Evolutionary conservation across 2,329 filamentous ascomycete species (phyloP).

Genomic region (Penicillium sp.): DNA sequence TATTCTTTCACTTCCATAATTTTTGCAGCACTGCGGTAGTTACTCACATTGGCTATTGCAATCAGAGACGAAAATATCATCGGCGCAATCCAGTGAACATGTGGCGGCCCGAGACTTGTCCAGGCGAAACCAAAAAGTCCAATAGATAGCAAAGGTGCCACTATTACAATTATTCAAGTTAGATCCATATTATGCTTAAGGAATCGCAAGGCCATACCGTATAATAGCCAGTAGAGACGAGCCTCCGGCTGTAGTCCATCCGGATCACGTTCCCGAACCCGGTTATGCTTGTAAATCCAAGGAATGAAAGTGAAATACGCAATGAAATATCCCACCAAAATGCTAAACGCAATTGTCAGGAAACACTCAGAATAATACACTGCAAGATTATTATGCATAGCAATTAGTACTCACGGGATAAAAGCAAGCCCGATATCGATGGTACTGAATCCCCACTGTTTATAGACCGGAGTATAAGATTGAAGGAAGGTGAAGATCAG

Average conservation of each 20-base stretch:
- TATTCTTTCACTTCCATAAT: background rate
- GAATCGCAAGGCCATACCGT: constrained; percentile 39
- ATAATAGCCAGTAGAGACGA: constrained; percentile 63
- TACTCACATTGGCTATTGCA: constrained; percentile 63
- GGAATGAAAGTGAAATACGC: constrained; percentile 61
- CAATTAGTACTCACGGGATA: constrained; percentile 49
- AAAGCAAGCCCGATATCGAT: constrained; percentile 57
- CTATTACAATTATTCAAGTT: constrained; percentile 23
- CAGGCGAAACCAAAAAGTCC: constrained; percentile 66
- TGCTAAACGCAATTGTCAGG: constrained; percentile 26
- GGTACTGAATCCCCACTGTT: constrained; percentile 62
- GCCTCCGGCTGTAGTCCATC: constrained; percentile 64
- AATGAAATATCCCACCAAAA: constrained; percentile 61
- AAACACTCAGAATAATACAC: background rate
- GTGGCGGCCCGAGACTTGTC: constrained; percentile 59
- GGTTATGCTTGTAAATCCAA: constrained; percentile 51
- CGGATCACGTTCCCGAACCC: constrained; percentile 44
- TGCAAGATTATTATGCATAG: background rate
- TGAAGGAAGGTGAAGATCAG: constrained; percentile 71
- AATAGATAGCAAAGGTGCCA: constrained; percentile 61
- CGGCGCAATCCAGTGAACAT: constrained; percentile 63
- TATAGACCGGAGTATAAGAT: constrained; percentile 63
- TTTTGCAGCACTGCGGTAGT: background rate
- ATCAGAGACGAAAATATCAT: constrained; percentile 64
- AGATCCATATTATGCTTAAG: no score